Percentiles rank a stretch among this genome's conserved stretches.
Evolutionary conservation across 345 rosid species (phyloP).

Genomic region (Arabidopsis arenosa): DNA sequence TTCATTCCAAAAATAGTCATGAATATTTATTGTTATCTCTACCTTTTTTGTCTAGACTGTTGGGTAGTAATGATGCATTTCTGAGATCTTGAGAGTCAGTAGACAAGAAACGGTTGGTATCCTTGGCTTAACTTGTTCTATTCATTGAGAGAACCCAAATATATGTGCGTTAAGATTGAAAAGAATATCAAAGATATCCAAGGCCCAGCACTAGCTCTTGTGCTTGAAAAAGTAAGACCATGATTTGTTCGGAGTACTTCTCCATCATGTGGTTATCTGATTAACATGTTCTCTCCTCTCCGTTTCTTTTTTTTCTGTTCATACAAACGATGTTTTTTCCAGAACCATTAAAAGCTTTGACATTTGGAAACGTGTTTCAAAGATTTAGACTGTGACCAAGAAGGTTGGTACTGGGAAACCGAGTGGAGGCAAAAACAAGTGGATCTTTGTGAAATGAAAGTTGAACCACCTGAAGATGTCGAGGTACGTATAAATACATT

Average conservation of each 20-base stretch:
- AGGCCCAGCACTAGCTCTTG: constrained; percentile 86
- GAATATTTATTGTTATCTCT: constrained; percentile 14
- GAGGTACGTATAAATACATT: too few relatives aligned
- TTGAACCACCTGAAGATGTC: too few relatives aligned
- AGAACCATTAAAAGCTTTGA: constrained; percentile 60
- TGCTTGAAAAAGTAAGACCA: constrained; percentile 78
- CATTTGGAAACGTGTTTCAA: constrained; percentile 60
- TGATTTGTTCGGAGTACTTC: constrained; percentile 70
- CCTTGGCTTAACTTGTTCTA: constrained; percentile 20
- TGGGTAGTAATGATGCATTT: constrained; percentile 89
- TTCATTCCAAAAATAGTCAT: not conserved
- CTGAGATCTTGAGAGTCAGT: constrained; percentile 80
- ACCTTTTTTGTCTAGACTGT: constrained; percentile 58
- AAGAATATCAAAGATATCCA: constrained; percentile 82
- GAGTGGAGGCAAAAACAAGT: too few relatives aligned
- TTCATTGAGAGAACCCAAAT: constrained; percentile 7
- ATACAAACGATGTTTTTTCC: constrained; percentile 42
- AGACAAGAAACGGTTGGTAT: constrained; percentile 75
- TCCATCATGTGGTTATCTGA: constrained; percentile 26
- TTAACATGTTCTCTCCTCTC: constrained; percentile 19
- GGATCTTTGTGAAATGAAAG: too few relatives aligned
- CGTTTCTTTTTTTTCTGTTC: constrained; percentile 5
- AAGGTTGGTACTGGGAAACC: too few relatives aligned
- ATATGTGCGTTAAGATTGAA: constrained; percentile 58
- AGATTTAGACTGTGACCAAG: constrained; percentile 36